A percentile compares a stretch with the other conserved stretches of the same genome.
Evolutionary conservation across 768 basidiomycete species (phyloP).

Genomic region (Cystofilobasidium macerans): DNA sequence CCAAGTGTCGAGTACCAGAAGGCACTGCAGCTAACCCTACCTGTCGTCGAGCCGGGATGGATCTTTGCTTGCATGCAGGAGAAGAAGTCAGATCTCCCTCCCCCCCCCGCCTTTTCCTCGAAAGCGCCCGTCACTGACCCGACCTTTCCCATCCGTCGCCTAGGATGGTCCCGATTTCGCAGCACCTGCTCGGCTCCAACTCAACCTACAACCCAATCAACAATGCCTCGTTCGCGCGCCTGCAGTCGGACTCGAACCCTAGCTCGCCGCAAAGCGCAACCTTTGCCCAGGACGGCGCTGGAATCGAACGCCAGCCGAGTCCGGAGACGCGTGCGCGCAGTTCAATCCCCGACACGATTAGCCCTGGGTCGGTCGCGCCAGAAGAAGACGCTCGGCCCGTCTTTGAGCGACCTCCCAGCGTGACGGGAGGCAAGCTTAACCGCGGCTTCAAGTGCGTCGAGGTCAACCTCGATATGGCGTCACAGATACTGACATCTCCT

Average conservation of each 20-base stretch:
- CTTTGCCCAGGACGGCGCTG: background rate
- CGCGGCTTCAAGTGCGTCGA: slow-evolving; percentile 24
- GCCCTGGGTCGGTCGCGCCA: slow-evolving; percentile 1
- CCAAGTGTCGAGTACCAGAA: slow-evolving; percentile 85
- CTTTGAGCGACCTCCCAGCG: slow-evolving; percentile 11
- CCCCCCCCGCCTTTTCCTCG: background rate
- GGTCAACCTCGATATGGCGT: too few species aligned
- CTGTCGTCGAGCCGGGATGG: slow-evolving; percentile 92
- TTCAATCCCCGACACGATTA: background rate
- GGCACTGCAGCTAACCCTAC: slow-evolving; percentile 86
- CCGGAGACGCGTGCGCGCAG: slow-evolving; percentile 14
- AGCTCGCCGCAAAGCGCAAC: background rate
- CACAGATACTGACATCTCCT: background rate
- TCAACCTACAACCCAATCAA: slow-evolving; percentile 17
- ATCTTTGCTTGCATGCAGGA: slow-evolving; percentile 77
- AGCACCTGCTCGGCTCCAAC: slow-evolving; percentile 25
- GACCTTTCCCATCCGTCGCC: background rate
- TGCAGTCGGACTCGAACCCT: background rate
- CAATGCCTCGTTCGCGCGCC: slow-evolving; percentile 14
- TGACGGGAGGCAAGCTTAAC: slow-evolving; percentile 17
- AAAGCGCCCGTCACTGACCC: background rate
- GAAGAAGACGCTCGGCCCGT: slow-evolving; percentile 14
- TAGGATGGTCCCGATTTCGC: slow-evolving; percentile 23
- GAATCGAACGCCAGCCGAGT: slow-evolving; percentile 2
- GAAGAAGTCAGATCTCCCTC: slow-evolving; percentile 41